A percentile compares a stretch with the other conserved stretches of the same genome.
Evolutionary conservation across 352 stramenopile species (phyloP).

Genomic region (Phytophthora tentaculata): DNA sequence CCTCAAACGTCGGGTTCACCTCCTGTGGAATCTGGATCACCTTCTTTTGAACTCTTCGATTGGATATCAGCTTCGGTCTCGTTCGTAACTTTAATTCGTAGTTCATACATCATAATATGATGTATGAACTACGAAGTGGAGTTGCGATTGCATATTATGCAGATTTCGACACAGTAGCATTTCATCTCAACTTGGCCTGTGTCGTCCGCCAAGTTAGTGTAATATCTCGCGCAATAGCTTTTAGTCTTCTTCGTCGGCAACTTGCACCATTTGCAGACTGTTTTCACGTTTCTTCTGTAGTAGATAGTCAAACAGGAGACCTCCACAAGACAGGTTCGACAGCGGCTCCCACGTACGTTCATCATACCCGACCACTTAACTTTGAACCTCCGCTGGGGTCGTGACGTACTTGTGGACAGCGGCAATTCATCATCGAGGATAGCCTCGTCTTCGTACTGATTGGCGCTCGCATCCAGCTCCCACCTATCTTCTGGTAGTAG

Average conservation of each 20-base stretch:
- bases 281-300: not conserved
- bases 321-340: not conserved
- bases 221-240: not conserved
- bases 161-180: not conserved
- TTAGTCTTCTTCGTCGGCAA: not conserved
- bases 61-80: too few species aligned
- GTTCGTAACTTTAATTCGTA: too few species aligned
- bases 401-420: not conserved
- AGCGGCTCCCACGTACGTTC: not conserved
- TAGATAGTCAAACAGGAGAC: conserved; percentile 2
- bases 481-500: not conserved
- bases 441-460: not conserved
- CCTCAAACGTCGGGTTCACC: too few species aligned
- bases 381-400: not conserved
- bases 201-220: not conserved
- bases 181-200: not conserved
- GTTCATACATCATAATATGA: not conserved
- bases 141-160: too few species aligned
- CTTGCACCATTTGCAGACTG: not conserved
- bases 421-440: not conserved
- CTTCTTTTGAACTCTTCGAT: too few species aligned
- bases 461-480: not conserved
- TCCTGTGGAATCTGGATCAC: too few species aligned
- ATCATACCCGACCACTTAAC: not conserved
- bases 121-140: too few species aligned